A percentile compares a stretch with the other conserved stretches of the same genome.
Evolutionary conservation across 202 grass and related monocot species (phyloP).

Genomic region (Schoenoplectus triqueter): DNA sequence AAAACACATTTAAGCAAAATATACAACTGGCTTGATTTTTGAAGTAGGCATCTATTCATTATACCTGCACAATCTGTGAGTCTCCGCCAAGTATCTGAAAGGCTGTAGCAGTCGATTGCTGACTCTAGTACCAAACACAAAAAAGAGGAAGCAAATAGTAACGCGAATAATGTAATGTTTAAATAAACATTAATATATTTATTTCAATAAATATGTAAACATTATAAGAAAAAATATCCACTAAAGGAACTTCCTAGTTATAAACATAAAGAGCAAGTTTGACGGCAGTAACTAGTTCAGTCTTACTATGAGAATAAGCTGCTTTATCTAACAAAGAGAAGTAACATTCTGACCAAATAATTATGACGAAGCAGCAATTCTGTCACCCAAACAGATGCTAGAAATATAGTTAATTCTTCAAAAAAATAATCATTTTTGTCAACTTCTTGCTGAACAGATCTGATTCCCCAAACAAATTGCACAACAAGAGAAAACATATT

Average conservation of each 20-base stretch:
- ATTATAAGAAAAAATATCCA: background rate
- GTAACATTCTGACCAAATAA: background rate
- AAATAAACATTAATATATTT: background rate
- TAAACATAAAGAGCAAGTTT: background rate
- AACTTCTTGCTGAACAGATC: background rate
- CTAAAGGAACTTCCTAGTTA: background rate
- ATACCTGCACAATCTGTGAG: slow-evolving; percentile 92
- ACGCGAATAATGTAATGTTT: too few species aligned
- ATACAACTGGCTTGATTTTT: background rate
- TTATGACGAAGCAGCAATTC: too few species aligned
- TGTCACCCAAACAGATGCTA: too few species aligned
- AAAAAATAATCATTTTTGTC: background rate
- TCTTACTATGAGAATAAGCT: background rate
- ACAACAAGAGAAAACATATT: background rate
- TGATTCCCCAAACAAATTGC: slow-evolving; percentile 10
- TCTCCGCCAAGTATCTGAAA: slow-evolving; percentile 97
- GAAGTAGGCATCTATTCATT: slow-evolving; percentile 29
- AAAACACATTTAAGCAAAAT: slow-evolving; percentile 18
- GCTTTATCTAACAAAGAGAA: background rate
- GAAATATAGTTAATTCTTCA: too few species aligned
- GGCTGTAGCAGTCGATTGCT: slow-evolving; percentile 67
- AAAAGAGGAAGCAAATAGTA: background rate
- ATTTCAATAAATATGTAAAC: slow-evolving; percentile 1
- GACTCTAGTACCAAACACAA: slow-evolving; percentile 53
- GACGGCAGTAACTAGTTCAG: background rate